These are phyloP conservation scores for Tardiomyces depauwii DNA, from an alignment of 1,139 yeast genomes.

Conservation along the genomic window DNA sequence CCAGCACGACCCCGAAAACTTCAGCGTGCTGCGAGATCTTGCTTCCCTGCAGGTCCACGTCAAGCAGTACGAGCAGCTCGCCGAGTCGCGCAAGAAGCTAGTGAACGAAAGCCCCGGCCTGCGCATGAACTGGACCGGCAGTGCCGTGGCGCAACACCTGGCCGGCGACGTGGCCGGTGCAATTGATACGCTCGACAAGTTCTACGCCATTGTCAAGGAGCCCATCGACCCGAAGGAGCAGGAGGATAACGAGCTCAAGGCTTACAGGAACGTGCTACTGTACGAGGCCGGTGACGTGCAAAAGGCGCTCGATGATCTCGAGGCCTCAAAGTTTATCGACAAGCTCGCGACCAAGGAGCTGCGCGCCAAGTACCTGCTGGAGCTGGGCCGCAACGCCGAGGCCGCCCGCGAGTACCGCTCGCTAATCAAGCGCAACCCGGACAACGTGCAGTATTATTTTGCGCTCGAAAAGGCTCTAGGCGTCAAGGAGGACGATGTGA, in stretches of 20 bases:
- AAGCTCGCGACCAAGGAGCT: constrained; percentile 52
- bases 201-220: constrained; percentile 59
- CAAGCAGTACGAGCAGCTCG: constrained; percentile 58
- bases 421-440: constrained; percentile 79
- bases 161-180: constrained; percentile 58
- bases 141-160: constrained; percentile 79
- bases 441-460: constrained; percentile 53
- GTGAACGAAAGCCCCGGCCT: constrained; percentile 73
- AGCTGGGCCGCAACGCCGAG: constrained; percentile 36
- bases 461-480: constrained; percentile 52
- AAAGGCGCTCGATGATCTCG: constrained; percentile 54
- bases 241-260: constrained; percentile 71
- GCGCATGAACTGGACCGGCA: constrained; percentile 86
- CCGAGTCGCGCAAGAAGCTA: constrained; percentile 52
- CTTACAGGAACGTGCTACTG: constrained; percentile 62
- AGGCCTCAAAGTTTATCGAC: constrained; percentile 49
- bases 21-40: constrained; percentile 72
- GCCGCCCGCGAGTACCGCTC: constrained; percentile 62
- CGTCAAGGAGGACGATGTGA: constrained; percentile 22
- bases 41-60: constrained; percentile 69
- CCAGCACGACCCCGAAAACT: constrained; percentile 70
- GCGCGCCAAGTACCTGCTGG: constrained; percentile 48
- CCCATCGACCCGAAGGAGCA: constrained; percentile 36
- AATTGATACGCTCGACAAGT: constrained; percentile 57
- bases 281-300: constrained; percentile 52